phyloP scores from a whole-genome alignment of 768 basidiomycete species.

The Lyophyllum decastes region DNA sequence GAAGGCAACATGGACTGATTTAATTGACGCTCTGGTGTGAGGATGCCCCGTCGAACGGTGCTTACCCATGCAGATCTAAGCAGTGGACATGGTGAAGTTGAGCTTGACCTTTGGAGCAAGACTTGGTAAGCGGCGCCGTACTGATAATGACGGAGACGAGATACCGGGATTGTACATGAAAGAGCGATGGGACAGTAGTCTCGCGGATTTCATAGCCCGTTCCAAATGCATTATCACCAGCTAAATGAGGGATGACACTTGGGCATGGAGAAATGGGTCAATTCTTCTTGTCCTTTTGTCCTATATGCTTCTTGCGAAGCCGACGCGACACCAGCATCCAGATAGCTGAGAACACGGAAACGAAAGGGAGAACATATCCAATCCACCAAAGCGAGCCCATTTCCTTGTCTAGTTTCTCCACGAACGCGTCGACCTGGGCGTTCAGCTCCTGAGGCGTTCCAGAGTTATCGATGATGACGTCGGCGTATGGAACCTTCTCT shows the following conservation, averaged over 20 bases:
- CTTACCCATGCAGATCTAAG: too few species aligned
- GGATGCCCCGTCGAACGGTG: too few species aligned
- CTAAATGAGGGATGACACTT: neutral
- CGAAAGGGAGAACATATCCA: conserved; percentile 19
- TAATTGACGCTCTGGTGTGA: too few species aligned
- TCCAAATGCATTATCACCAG: neutral
- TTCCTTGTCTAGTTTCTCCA: conserved; percentile 42
- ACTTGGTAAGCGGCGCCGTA: too few species aligned
- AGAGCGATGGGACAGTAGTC: too few species aligned
- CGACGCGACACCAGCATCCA: conserved; percentile 15
- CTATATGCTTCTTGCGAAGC: conserved; percentile 11
- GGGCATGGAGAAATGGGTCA: neutral
- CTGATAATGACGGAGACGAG: too few species aligned
- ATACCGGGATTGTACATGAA: too few species aligned
- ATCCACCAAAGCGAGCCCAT: conserved; percentile 61
- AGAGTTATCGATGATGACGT: conserved; percentile 87
- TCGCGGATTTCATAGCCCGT: neutral
- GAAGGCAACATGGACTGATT: neutral
- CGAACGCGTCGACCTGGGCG: conserved; percentile 47
- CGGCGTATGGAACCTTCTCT: conserved; percentile 82
- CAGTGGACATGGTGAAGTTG: neutral
- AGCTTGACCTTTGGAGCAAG: neutral
- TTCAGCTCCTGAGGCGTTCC: conserved; percentile 71
- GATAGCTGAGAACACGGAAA: conserved; percentile 17
- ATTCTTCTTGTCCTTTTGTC: conserved; percentile 10